A percentile compares a stretch with the other conserved stretches of the same genome.
phyloP scores from a whole-genome alignment of 2,329 filamentous ascomycete genomes.

The Phaeosphaeriaceae sp. region DNA sequence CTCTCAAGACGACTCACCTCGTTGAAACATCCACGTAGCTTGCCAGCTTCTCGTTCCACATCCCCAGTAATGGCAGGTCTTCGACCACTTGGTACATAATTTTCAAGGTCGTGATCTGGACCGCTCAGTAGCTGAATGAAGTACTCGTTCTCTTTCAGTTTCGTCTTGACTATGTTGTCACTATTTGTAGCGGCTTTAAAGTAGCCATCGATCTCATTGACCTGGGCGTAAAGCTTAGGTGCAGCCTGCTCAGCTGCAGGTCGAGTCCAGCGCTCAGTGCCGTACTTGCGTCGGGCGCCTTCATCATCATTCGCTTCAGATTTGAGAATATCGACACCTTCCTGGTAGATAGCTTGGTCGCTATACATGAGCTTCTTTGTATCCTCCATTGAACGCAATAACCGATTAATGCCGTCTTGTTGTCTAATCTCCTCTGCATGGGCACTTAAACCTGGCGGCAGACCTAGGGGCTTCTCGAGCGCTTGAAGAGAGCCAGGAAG shows the following conservation, averaged over 20 bases:
- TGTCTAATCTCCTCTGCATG: slow-evolving; percentile 95
- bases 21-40: slow-evolving; percentile 79
- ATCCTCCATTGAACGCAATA: slow-evolving; percentile 83
- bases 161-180: slow-evolving; percentile 75
- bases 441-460: slow-evolving; percentile 83
- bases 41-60: slow-evolving; percentile 78
- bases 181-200: slow-evolving; percentile 73
- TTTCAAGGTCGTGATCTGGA: slow-evolving; percentile 79
- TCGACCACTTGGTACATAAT: slow-evolving; percentile 86
- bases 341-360: slow-evolving; percentile 79
- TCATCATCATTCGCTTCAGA: slow-evolving; percentile 87
- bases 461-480: slow-evolving; percentile 88
- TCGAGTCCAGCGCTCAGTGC: slow-evolving; percentile 84
- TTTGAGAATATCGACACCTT: slow-evolving; percentile 78
- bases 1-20: slow-evolving; percentile 85
- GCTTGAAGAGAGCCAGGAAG: slow-evolving; percentile 93
- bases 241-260: slow-evolving; percentile 72
- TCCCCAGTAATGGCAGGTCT: slow-evolving; percentile 79
- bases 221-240: slow-evolving; percentile 74
- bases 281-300: slow-evolving; percentile 75
- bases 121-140: slow-evolving; percentile 78
- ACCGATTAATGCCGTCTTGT: slow-evolving; percentile 79
- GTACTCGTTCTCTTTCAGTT: slow-evolving; percentile 76
- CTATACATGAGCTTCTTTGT: slow-evolving; percentile 87
- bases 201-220: slow-evolving; percentile 83